Percentiles rank a stretch among this genome's conserved stretches.
Evolutionary conservation across 106 monocot species (phyloP).

Genomic region (Allium cepa): DNA sequence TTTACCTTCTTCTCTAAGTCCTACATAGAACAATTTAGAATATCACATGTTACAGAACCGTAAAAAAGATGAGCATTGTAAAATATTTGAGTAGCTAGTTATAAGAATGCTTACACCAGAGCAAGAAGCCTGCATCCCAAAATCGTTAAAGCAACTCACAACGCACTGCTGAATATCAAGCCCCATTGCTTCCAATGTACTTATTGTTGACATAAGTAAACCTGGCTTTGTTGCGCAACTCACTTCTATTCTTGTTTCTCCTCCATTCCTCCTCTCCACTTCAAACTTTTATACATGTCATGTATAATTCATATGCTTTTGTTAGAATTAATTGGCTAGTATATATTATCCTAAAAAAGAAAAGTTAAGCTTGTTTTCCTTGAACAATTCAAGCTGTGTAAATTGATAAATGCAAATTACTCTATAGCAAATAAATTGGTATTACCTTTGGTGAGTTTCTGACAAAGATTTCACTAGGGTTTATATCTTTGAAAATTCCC

Average conservation of each 20-base stretch:
- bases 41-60: background rate
- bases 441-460: conserved; percentile 86
- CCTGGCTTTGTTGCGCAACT: conserved; percentile 79
- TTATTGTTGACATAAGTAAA: conserved; percentile 76
- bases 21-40: conserved; percentile 13
- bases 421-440: background rate
- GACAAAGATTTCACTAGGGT: conserved; percentile 48
- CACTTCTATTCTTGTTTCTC: conserved; percentile 71
- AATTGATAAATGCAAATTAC: background rate
- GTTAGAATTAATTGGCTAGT: too few species aligned
- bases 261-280: conserved; percentile 72
- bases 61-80: background rate
- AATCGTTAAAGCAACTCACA: conserved; percentile 94
- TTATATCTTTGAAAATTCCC: conserved; percentile 59
- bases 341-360: too few species aligned
- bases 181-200: conserved; percentile 70
- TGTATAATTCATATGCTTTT: background rate
- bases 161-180: conserved; percentile 93
- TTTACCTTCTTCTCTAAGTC: conserved; percentile 52
- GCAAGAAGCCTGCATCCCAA: conserved; percentile 95
- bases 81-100: background rate
- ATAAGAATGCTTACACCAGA: conserved; percentile 42
- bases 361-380: too few species aligned
- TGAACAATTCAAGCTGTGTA: background rate
- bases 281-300: conserved; percentile 28